These are phyloP conservation scores for Neofusicoccum cordaticola DNA, from an alignment of 2,329 filamentous ascomycete genomes.

Conservation along the genomic window DNA sequence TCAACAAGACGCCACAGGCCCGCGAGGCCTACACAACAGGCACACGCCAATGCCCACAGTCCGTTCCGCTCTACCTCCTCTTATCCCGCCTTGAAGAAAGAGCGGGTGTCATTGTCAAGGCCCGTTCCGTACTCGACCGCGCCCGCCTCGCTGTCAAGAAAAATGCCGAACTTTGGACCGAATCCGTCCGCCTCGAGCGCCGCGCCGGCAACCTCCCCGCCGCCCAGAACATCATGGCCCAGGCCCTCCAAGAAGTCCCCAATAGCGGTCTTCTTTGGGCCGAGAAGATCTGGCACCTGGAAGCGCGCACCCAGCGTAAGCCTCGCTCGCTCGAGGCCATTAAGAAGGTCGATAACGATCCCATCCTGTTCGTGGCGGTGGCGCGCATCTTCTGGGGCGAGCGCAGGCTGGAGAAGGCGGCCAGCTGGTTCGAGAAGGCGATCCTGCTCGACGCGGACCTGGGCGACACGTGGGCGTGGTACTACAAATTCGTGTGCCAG, in stretches of 20 bases:
- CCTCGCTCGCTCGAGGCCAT: slow-evolving; percentile 89
- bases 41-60: slow-evolving; percentile 80
- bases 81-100: slow-evolving; percentile 85
- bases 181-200: slow-evolving; percentile 89
- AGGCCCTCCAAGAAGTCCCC: slow-evolving; percentile 86
- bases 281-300: slow-evolving; percentile 93
- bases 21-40: slow-evolving; percentile 87
- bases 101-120: slow-evolving; percentile 80
- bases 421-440: slow-evolving; percentile 97
- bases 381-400: slow-evolving; percentile 96
- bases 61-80: slow-evolving; percentile 85
- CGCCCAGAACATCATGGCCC: slow-evolving; percentile 89
- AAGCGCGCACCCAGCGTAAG: slow-evolving; percentile 87
- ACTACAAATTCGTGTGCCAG: slow-evolving; percentile 87
- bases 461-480: slow-evolving; percentile 97
- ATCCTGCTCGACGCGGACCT: slow-evolving; percentile 80
- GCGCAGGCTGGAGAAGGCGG: slow-evolving; percentile 85
- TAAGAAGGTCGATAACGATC: slow-evolving; percentile 93
- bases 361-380: slow-evolving; percentile 83
- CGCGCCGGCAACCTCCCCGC: slow-evolving; percentile 79
- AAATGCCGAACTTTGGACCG: slow-evolving; percentile 80
- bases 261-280: slow-evolving; percentile 85
- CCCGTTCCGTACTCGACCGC: slow-evolving; percentile 87
- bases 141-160: slow-evolving; percentile 86
- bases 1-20: slow-evolving; percentile 76